Base-by-base conservation (phyloP, 2,329 filamentous ascomycete species). In the Ophiostoma quercus region DNA sequence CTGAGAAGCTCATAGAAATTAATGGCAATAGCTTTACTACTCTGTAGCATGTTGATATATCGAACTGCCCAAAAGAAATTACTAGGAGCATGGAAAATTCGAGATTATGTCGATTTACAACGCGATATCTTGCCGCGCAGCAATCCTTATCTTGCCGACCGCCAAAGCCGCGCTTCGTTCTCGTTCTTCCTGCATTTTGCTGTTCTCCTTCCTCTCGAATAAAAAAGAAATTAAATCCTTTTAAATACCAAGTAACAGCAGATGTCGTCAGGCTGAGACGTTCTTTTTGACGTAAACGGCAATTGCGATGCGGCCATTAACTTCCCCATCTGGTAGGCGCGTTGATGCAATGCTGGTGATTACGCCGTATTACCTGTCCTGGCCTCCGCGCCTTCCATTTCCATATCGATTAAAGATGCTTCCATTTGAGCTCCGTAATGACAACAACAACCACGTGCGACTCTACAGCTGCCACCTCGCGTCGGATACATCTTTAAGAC, bases 281-380 rank as follows among this genome's bases (percentile, higher is more conserved):
- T 60, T 5, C 9, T 9, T 14, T 41, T 12, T 12, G 25, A 39
- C 41, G 8, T 19, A 67, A 32, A 57, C 29, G 66, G 66, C 63
- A 66, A 67, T 47, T 25, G 65, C 65, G 39, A 47, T 47, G 37
- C 60, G 60, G 60, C 7, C 32, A 37, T 69, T 63, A 67, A 57
- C 65, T 69, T 67, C 70, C 70, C 65, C 70, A 71, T 71, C 54
- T 12, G 68, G 68, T 62, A 37, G 68, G 65, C 12, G 51, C 66
- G 57, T 25, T 25, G 25, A 5, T 39, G 32, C 29, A 54, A 71
- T 69, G 70, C 70, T 71, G 69, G 39, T 66, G 69, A 70, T 62
- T 70, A 68, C 69, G 69, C 62, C 47, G 69, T 70, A 70, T 37
- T 66, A 66, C 62, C 47, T 68, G 62, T 68, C 67, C 69, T 47